Conservation (phyloP, 23 red algal species). For the Chondrus crispus region DNA sequence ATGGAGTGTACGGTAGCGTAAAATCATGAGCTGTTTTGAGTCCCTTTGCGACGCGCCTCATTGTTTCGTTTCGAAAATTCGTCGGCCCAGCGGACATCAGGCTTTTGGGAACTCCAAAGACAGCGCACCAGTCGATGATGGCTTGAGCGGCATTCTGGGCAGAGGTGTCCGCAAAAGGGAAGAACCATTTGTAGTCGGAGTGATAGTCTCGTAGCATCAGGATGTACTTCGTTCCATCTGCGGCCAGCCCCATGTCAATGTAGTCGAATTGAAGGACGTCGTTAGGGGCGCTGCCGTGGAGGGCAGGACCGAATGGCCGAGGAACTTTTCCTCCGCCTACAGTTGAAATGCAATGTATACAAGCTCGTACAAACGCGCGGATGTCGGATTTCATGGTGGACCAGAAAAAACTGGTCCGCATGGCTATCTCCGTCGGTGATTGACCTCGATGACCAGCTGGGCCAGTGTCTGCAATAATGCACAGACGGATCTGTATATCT, state of each 20-base stretch:
- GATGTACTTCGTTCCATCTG: neutral
- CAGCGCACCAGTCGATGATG: neutral
- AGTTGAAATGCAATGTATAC: neutral
- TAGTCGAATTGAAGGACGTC: neutral
- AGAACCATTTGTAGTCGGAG: neutral
- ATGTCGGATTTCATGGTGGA: neutral
- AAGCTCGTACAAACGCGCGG: neutral
- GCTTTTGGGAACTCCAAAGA: neutral
- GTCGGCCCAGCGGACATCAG: neutral
- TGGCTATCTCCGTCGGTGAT: neutral
- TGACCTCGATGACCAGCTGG: neutral
- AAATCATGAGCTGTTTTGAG: neutral
- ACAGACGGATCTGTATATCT: neutral
- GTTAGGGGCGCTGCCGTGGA: neutral
- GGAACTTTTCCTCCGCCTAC: neutral
- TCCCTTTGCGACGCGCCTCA: neutral
- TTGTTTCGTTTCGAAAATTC: neutral
- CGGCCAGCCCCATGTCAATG: neutral
- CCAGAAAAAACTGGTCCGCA: neutral
- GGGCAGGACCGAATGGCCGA: neutral
- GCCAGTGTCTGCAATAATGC: neutral
- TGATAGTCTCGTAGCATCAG: neutral
- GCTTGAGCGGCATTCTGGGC: neutral
- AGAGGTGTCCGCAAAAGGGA: neutral
- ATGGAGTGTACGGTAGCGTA: neutral